Base-by-base conservation (phyloP, 805 yeast genomes). In the Komagataella phaffii region DNA sequence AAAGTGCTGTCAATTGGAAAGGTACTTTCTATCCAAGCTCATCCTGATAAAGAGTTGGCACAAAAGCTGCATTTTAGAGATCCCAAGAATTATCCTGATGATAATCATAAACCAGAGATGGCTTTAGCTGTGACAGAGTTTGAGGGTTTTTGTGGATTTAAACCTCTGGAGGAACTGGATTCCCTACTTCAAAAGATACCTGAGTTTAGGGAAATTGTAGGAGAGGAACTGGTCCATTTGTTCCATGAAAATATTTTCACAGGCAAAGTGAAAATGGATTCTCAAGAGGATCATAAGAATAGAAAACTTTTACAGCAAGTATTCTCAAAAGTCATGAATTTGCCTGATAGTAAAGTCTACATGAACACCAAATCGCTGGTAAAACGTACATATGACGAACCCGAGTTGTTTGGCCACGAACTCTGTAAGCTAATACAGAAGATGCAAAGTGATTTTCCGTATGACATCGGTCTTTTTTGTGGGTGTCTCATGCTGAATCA, bases 81-180 rank as follows among this genome's bases (percentile, higher is more conserved):
- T 70, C 98, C 99, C 52, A 80, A 81, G 61, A 86, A 93, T 70
- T 93, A 93, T 66, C 98, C 98, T 3, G 99, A 93, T 70, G 95
- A 84, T 66, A 93, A 93, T 73, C 99, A 93, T 71, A 93, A 93
- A 73, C 99, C 99, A n/a, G 99, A 93, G 69, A 93, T 93, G 99
- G 98, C 99, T 50, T 80, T 93, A 62, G 99, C 99, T 7, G 82
- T 93, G 51, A 90, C 98, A 19, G 87, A 80, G 54, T 93, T 93
- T 61, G 98, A 93, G 72, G 98, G 97, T 0, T 91, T 93, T 70
- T 93, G 99, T 69, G 99, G 99, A 0, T 93, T 93, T 74, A 84
- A 93, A 64, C 99, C 99, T 18, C 77, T 90, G 61, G 75, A 73
- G 43, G 85, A 89, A 68, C 77, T 93, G 58, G 83, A 83, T 49